These are phyloP conservation scores for Pseudoneurospora amorphoporcata DNA, from an alignment of 495 filamentous ascomycete genomes.

Conservation along the genomic window DNA sequence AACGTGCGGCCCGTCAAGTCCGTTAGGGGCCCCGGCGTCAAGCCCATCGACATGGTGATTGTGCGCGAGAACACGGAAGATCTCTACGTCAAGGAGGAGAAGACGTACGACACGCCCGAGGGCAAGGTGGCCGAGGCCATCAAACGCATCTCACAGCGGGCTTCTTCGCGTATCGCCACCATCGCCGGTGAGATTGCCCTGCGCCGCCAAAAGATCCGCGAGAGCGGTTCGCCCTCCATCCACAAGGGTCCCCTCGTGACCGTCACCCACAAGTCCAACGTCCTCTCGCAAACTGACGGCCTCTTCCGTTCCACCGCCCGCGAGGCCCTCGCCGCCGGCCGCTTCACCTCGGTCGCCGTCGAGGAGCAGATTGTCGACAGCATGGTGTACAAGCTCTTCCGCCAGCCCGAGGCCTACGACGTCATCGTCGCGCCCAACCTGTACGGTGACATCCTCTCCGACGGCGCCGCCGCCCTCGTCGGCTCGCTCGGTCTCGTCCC, in stretches of 20 bases:
- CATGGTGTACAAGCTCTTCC: conserved; percentile 99
- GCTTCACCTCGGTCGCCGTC: conserved; percentile 53
- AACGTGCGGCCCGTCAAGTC: conserved; percentile 96
- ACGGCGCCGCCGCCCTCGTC: conserved; percentile 90
- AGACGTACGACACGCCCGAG: conserved; percentile 58
- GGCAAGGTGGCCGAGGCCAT: conserved; percentile 93
- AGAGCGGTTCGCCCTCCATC: conserved; percentile 35
- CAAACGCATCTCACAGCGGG: conserved; percentile 86
- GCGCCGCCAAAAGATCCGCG: conserved; percentile 69
- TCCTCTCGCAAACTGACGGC: conserved; percentile 91
- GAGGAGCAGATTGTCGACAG: conserved; percentile 99
- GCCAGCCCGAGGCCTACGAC: conserved; percentile 85
- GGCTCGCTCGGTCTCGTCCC: conserved; percentile 91
- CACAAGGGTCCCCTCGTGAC: conserved; percentile 72
- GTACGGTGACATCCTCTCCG: conserved; percentile 93
- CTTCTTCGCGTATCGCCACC: conserved; percentile 70
- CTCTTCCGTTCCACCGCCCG: conserved; percentile 79
- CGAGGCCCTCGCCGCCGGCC: conserved; percentile 52
- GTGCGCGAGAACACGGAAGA: conserved; percentile 99
- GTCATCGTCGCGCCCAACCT: conserved; percentile 97
- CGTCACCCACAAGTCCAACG: conserved; percentile 97
- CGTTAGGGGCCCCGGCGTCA: conserved; percentile 41
- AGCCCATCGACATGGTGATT: conserved; percentile 89
- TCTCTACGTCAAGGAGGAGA: conserved; percentile 96
- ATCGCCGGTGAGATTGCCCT: conserved; percentile 94